phyloP scores from a whole-genome alignment of 2,329 filamentous ascomycete genomes.

The Pseudogymnoascus sp. region DNA sequence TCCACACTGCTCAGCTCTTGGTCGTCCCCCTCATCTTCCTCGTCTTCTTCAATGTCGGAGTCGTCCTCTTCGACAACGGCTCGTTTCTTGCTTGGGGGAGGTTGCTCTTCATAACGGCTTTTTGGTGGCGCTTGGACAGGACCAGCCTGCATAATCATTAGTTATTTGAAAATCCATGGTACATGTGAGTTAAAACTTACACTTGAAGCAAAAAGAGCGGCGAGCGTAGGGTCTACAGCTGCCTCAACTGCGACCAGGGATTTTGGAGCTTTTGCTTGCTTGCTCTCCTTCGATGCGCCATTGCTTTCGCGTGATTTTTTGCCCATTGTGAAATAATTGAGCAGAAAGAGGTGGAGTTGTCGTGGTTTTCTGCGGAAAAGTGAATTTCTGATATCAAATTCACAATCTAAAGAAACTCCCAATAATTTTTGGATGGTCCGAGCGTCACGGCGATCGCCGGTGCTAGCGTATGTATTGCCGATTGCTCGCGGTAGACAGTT shows the following conservation, averaged over 20 bases:
- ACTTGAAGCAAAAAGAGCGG: constrained; percentile 64
- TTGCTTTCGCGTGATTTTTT: constrained; percentile 23
- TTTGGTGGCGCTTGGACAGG: constrained; percentile 29
- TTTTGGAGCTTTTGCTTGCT: constrained; percentile 20
- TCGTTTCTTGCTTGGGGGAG: constrained; percentile 20
- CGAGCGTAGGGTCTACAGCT: constrained; percentile 59
- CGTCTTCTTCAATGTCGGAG: constrained; percentile 17
- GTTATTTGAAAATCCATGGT: not conserved
- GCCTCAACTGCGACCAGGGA: constrained; percentile 32
- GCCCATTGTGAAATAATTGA: constrained; percentile 20
- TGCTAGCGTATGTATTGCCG: constrained; percentile 5
- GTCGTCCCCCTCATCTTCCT: constrained; percentile 23
- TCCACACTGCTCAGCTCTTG: constrained; percentile 30
- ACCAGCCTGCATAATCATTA: constrained; percentile 24
- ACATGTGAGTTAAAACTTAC: constrained; percentile 41
- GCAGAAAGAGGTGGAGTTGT: constrained; percentile 2
- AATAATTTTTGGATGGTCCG: constrained; percentile 9
- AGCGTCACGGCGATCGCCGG: constrained; percentile 8
- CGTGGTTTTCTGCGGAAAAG: not conserved
- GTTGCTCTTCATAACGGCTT: constrained; percentile 27
- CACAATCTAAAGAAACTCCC: constrained; percentile 7
- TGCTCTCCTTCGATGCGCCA: constrained; percentile 16
- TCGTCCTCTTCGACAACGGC: constrained; percentile 24
- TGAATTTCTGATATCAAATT: constrained; percentile 9
- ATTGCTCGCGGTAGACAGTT: constrained; percentile 8